These are phyloP conservation scores for Friedmanniomyces endolithicus DNA, from an alignment of 495 filamentous ascomycete genomes.

Conservation along the genomic window DNA sequence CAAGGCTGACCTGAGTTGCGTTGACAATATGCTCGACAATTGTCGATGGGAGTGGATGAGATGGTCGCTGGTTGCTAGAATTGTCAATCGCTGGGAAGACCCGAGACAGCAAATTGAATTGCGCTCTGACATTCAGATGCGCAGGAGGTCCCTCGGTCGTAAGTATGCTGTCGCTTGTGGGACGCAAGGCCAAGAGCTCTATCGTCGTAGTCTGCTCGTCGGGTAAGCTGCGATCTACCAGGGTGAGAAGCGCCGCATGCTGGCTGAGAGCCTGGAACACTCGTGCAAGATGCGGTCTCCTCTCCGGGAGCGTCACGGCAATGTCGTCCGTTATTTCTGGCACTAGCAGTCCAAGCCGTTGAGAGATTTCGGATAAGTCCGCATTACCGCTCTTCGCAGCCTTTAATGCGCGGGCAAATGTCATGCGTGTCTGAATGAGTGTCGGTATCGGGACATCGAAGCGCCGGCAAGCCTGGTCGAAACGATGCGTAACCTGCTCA, in stretches of 20 bases:
- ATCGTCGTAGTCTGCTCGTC: neutral
- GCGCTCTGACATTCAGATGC: neutral
- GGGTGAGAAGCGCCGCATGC: neutral
- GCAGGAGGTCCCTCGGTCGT: neutral
- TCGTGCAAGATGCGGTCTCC: neutral
- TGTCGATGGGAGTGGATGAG: neutral
- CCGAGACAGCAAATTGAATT: neutral
- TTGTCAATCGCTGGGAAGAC: neutral
- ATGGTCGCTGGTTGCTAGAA: neutral
- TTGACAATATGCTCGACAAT: neutral
- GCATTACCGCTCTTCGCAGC: slow-evolving; percentile 12
- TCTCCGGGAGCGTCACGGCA: neutral
- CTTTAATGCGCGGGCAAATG: slow-evolving; percentile 19
- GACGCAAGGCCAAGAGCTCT: neutral
- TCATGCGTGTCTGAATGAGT: slow-evolving; percentile 22
- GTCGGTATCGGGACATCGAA: slow-evolving; percentile 15
- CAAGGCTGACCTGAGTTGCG: slow-evolving; percentile 39
- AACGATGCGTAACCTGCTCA: slow-evolving; percentile 57
- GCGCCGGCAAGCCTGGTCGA: slow-evolving; percentile 52
- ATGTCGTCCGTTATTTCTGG: neutral
- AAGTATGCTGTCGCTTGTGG: neutral
- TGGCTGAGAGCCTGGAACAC: neutral
- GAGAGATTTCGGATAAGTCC: slow-evolving; percentile 15
- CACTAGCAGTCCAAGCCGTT: neutral
- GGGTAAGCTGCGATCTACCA: neutral